phyloP scores from a whole-genome alignment of 371 early-diverging fungal species.

The Lichtheimia hyalospora region DNA sequence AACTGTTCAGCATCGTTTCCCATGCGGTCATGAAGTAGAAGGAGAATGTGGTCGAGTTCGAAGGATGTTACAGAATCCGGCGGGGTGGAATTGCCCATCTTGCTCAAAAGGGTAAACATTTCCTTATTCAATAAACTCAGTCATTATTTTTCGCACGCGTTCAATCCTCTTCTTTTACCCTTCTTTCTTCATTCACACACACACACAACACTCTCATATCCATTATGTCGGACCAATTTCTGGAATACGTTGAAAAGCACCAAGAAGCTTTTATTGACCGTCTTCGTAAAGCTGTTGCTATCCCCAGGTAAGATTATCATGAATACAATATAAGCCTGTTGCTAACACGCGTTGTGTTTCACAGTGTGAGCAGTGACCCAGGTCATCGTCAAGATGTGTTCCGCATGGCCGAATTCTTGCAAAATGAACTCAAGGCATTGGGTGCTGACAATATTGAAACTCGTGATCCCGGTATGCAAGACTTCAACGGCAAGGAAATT shows the following conservation, averaged over 20 bases:
- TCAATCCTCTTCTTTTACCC: not conserved
- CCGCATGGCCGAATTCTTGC: slow-evolving; percentile 89
- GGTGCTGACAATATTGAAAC: slow-evolving; percentile 64
- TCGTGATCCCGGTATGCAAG: slow-evolving; percentile 84
- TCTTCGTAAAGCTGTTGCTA: slow-evolving; percentile 90
- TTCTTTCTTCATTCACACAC: not conserved
- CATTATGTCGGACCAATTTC: slow-evolving; percentile 26
- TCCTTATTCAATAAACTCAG: not conserved
- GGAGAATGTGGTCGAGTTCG: slow-evolving; percentile 24
- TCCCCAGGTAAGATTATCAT: slow-evolving; percentile 68
- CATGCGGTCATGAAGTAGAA: slow-evolving; percentile 37
- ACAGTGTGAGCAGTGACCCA: slow-evolving; percentile 82
- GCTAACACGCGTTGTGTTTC: not conserved
- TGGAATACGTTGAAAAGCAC: slow-evolving; percentile 79
- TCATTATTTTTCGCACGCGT: slow-evolving; percentile 3
- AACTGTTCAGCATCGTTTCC: slow-evolving; percentile 15
- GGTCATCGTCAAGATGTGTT: slow-evolving; percentile 82
- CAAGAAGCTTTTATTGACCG: slow-evolving; percentile 79
- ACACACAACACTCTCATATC: not conserved
- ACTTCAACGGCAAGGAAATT: slow-evolving; percentile 74
- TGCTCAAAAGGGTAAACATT: slow-evolving; percentile 5
- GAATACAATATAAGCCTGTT: not conserved
- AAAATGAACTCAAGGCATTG: slow-evolving; percentile 72
- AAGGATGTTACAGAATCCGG: slow-evolving; percentile 9
- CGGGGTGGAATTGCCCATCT: slow-evolving; percentile 5